Conservation (phyloP, 2,329 filamentous ascomycete species). For the Aphanoascus verrucosus region DNA sequence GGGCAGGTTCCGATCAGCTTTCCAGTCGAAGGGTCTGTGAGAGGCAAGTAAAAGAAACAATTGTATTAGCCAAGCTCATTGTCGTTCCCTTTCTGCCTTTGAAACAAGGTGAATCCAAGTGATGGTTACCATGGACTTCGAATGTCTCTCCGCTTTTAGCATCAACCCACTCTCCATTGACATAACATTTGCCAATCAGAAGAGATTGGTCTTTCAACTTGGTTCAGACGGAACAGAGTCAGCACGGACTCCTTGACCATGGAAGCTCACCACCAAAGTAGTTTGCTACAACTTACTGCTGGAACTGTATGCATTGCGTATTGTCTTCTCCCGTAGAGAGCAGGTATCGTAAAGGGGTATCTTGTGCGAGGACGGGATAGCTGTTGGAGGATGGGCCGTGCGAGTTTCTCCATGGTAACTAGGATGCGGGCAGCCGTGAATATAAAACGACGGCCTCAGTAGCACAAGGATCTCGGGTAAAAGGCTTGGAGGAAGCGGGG, state of each 20-base stretch:
- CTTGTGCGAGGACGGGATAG: conserved; percentile 26
- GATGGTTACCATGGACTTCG: conserved; percentile 56
- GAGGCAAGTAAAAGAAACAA: background rate
- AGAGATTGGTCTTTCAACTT: conserved; percentile 70
- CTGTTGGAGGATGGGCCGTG: conserved; percentile 27
- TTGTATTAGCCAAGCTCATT: background rate
- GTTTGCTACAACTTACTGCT: conserved; percentile 23
- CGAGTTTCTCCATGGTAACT: conserved; percentile 15
- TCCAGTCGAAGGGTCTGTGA: conserved; percentile 67
- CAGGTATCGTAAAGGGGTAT: conserved; percentile 29
- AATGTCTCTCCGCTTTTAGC: conserved; percentile 86
- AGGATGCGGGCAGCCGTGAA: background rate
- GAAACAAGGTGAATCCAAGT: background rate
- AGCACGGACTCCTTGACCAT: background rate
- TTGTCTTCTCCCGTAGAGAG: conserved; percentile 27
- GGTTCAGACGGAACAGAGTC: background rate
- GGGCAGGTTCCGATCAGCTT: conserved; percentile 71
- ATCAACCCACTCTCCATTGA: conserved; percentile 86
- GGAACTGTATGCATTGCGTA: conserved; percentile 36
- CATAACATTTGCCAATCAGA: conserved; percentile 72
- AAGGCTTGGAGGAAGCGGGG: background rate
- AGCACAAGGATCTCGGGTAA: background rate
- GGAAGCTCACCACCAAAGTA: background rate
- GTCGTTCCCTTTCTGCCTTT: background rate
- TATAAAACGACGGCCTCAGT: background rate